These are phyloP conservation scores for Podila epigama DNA, from an alignment of 192 early-diverging fungal genomes.

Conservation along the genomic window DNA sequence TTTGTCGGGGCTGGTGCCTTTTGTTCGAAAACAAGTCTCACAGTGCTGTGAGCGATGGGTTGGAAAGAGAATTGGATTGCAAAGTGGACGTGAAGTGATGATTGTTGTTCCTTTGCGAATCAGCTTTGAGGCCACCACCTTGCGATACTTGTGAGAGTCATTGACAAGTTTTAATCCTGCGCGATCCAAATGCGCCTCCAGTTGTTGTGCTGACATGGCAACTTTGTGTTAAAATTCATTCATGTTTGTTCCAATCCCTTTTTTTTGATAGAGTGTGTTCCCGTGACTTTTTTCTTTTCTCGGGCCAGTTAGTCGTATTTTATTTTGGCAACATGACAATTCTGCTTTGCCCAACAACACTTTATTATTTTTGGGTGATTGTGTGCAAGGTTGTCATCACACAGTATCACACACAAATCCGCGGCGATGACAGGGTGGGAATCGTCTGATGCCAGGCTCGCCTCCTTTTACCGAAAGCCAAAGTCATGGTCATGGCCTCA, in stretches of 20 bases:
- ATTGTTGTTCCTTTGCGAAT: slow-evolving; percentile 44
- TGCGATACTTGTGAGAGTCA: slow-evolving; percentile 33
- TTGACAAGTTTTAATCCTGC: slow-evolving; percentile 29
- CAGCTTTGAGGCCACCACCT: slow-evolving; percentile 29
- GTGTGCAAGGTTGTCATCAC: no score
- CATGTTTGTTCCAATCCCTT: no score
- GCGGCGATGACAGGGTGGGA: neutral
- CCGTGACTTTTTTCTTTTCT: no score
- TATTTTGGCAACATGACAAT: no score
- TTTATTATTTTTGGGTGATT: no score
- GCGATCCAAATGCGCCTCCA: slow-evolving; percentile 21
- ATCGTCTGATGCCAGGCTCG: neutral
- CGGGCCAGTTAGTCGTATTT: no score
- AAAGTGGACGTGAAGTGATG: slow-evolving; percentile 48
- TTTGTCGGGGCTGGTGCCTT: neutral
- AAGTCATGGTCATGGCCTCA: slow-evolving; percentile 7
- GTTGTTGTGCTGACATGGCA: no score
- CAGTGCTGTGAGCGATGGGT: slow-evolving; percentile 29
- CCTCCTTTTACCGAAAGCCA: neutral
- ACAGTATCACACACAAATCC: neutral
- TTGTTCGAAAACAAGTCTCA: slow-evolving; percentile 17
- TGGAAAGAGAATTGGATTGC: slow-evolving; percentile 50
- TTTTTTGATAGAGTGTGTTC: no score
- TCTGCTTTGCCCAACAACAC: no score
- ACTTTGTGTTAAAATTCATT: no score